Conservation (phyloP, 805 yeast species). For the Pichia thaimueangensis region DNA sequence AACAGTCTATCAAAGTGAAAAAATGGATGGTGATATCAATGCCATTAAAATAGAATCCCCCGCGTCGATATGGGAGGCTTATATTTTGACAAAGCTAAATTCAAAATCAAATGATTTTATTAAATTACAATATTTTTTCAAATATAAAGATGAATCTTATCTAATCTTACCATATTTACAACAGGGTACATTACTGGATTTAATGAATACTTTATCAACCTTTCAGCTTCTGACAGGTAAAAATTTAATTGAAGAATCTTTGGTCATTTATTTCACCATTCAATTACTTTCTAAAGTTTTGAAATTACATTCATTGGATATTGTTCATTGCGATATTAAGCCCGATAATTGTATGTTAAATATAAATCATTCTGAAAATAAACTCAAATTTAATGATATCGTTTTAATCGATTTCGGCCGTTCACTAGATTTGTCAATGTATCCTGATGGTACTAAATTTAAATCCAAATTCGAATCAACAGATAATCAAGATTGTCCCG, state of each 20-base stretch:
- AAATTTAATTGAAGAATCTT: conserved; percentile 46
- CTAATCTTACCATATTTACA: conserved; percentile 54
- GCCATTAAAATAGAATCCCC: conserved; percentile 75
- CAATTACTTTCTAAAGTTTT: conserved; percentile 59
- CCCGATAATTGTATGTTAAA: conserved; percentile 83
- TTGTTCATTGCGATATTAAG: conserved; percentile 80
- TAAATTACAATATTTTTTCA: conserved; percentile 44
- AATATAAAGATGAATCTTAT: conserved; percentile 62
- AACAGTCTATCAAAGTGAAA: conserved; percentile 65
- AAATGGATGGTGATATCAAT: conserved; percentile 43
- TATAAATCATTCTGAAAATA: conserved; percentile 28
- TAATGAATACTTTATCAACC: conserved; percentile 42
- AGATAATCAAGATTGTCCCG: conserved; percentile 61
- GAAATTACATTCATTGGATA: conserved; percentile 54
- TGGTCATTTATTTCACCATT: conserved; percentile 56
- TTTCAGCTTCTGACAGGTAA: conserved; percentile 20
- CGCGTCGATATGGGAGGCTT: conserved; percentile 74
- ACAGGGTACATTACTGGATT: conserved; percentile 71
- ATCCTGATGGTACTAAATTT: conserved; percentile 47
- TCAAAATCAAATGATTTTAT: conserved; percentile 33
- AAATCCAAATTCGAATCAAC: conserved; percentile 54
- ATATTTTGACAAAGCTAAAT: conserved; percentile 56
- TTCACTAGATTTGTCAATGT: conserved; percentile 61
- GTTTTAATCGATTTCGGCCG: conserved; percentile 73
- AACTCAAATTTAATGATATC: conserved; percentile 18